These are phyloP conservation scores for Sergeia podlipaevii DNA, from an alignment of 208 protist genomes.

Conservation along the genomic window DNA sequence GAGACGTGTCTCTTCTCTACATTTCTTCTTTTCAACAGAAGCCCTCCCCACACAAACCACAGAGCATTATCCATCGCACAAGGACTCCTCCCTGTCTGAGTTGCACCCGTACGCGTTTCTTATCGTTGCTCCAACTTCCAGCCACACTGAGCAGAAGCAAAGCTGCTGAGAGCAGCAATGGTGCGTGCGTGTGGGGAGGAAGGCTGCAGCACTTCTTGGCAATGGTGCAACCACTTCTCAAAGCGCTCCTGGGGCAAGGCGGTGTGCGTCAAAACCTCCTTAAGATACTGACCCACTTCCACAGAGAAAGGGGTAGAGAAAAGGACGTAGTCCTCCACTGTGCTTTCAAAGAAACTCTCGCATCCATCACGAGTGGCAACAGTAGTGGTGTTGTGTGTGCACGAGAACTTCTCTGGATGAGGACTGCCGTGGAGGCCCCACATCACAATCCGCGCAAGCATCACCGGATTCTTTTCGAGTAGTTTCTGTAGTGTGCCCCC, in stretches of 20 bases:
- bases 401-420: not conserved
- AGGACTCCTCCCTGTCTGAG: too few relatives aligned
- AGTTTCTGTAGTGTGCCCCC: constrained; percentile 10
- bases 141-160: too few relatives aligned
- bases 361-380: not conserved
- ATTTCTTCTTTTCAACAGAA: too few relatives aligned
- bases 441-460: constrained; percentile 34
- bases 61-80: too few relatives aligned
- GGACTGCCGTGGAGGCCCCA: constrained; percentile 12
- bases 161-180: not conserved
- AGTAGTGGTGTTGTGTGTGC: too few relatives aligned
- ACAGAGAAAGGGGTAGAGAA: constrained; percentile 29
- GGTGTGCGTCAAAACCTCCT: constrained; percentile 33
- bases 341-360: constrained; percentile 5
- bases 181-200: not conserved
- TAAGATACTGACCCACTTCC: constrained; percentile 47
- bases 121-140: too few relatives aligned
- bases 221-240: constrained; percentile 34
- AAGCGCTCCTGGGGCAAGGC: constrained; percentile 24
- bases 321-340: constrained; percentile 32
- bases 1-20: too few relatives aligned
- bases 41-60: too few relatives aligned
- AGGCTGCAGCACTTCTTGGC: constrained; percentile 3
- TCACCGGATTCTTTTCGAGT: constrained; percentile 37
- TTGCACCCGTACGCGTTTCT: too few relatives aligned